Evolutionary conservation across 2,329 filamentous ascomycete species (phyloP), one percentile per base, ranked within the genome.

Genomic region (Pezicula radicicola): DNA sequence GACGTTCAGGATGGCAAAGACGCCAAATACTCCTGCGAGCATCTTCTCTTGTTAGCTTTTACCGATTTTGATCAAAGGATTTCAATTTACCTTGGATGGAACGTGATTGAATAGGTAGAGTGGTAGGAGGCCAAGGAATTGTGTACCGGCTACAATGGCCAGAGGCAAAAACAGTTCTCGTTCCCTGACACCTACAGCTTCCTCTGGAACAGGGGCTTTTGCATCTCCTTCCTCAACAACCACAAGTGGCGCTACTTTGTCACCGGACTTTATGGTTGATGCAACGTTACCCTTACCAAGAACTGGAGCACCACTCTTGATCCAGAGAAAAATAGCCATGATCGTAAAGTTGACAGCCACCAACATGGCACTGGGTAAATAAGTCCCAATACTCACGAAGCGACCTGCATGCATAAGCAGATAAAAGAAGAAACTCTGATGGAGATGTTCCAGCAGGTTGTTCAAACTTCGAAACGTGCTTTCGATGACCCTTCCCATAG

Each of bases 351-450:
- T 97, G 41, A 87, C 88, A 2, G 94, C 94, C 52, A 99, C 80
- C 47, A 97, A 73, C 94, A 99, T 99, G n/a, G 94, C 94, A 61
- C 91, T 95, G 0, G 94, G 94, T 3, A 99, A 79, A 66, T 99
- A 99, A 1, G 93, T 99, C 15, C 94, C 94, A 57, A 99, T 99
- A 71, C 92, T 97, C 61, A 97, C 94, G 67, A 99, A 99, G 10
- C 92, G 85, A 63, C 94, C 89, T 28, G 86, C 83, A 60, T 95
- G 87, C 83, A 97, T 91, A 42, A 99, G 79, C 48, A 99, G 77
- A 69, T 99, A 99, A 73, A 99, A 97, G 80, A 99, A 99, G 77
- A 99, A 99, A 69, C 92, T 97, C 73, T 99, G 94, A 68, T 99
- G 94, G 55, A 99, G 78, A 68, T 99, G 92, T 72, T 99, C 94